Conservation (phyloP, 768 basidiomycete species). For the Kwoniella heveanensis region DNA sequence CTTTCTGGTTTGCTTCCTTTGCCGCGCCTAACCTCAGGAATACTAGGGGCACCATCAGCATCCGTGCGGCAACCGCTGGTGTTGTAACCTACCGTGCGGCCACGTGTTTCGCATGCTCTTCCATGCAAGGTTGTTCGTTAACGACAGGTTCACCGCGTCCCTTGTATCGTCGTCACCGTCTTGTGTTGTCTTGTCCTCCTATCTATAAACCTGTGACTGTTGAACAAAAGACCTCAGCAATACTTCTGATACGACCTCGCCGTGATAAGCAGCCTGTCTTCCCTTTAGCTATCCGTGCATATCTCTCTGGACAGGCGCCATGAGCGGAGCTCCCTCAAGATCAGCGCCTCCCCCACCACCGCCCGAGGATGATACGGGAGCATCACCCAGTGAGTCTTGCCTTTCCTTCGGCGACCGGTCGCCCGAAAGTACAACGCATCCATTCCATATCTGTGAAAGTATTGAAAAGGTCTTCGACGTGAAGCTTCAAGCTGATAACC, state of each 20-base stretch:
- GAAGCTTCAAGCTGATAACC: too few relatives aligned
- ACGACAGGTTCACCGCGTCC: not conserved
- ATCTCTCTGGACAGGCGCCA: not conserved
- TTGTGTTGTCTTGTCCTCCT: not conserved
- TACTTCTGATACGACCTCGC: too few relatives aligned
- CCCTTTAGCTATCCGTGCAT: too few relatives aligned
- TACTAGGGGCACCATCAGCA: not conserved
- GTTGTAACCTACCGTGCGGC: not conserved
- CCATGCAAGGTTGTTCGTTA: not conserved
- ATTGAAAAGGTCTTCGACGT: too few relatives aligned
- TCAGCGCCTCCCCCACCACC: slow-evolving; percentile 46
- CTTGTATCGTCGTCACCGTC: not conserved
- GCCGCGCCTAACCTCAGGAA: not conserved
- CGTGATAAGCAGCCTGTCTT: too few relatives aligned
- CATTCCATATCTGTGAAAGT: too few relatives aligned
- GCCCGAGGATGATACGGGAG: slow-evolving; percentile 39
- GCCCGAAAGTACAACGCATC: too few relatives aligned
- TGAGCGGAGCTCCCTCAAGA: slow-evolving; percentile 36
- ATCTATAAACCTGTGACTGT: not conserved
- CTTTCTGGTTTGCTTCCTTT: not conserved
- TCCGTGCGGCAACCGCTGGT: not conserved
- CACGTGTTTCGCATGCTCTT: not conserved
- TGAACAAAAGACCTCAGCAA: too few relatives aligned
- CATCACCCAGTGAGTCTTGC: slow-evolving; percentile 45
- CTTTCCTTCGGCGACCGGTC: too few relatives aligned